These are phyloP conservation scores for Ramaria sp. DNA, from an alignment of 768 basidiomycete genomes.

Conservation along the genomic window DNA sequence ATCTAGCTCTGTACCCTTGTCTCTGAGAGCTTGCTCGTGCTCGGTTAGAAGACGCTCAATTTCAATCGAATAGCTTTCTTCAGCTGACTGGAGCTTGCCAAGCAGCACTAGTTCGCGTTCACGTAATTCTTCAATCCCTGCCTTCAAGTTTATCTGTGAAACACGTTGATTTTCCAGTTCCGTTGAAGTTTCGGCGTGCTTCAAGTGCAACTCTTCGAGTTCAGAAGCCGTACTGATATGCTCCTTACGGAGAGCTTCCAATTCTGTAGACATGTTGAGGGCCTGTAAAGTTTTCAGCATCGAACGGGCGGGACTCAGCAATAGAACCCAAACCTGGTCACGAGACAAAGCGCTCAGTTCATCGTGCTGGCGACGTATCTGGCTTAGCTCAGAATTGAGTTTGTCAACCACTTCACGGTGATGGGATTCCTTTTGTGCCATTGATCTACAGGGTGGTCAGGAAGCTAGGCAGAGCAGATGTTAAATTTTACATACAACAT, in stretches of 20 bases:
- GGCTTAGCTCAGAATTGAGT: constrained; percentile 53
- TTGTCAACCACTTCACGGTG: constrained; percentile 74
- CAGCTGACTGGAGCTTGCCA: constrained; percentile 16
- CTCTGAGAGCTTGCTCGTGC: constrained; percentile 33
- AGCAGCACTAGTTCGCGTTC: constrained; percentile 35
- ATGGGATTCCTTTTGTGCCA: constrained; percentile 93
- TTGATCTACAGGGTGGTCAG: constrained; percentile 47
- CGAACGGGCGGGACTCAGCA: background rate
- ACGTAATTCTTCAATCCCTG: constrained; percentile 4
- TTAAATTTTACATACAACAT: constrained; percentile 58
- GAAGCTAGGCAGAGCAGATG: constrained; percentile 1
- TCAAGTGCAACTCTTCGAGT: constrained; percentile 45
- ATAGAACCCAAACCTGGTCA: constrained; percentile 52
- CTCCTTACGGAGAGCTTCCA: constrained; percentile 59
- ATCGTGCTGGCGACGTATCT: constrained; percentile 71
- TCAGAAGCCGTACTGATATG: constrained; percentile 40
- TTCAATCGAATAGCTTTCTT: constrained; percentile 27
- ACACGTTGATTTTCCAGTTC: constrained; percentile 20
- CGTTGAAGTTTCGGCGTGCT: constrained; percentile 37
- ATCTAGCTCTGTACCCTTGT: constrained; percentile 32
- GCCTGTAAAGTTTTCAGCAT: constrained; percentile 31
- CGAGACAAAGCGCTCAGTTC: constrained; percentile 70
- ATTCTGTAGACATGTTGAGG: constrained; percentile 79
- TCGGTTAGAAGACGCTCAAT: constrained; percentile 31
- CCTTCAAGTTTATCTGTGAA: constrained; percentile 26